phyloP scores from a whole-genome alignment of 352 stramenopile genomes.

The Globisporangium barbulae region DNA sequence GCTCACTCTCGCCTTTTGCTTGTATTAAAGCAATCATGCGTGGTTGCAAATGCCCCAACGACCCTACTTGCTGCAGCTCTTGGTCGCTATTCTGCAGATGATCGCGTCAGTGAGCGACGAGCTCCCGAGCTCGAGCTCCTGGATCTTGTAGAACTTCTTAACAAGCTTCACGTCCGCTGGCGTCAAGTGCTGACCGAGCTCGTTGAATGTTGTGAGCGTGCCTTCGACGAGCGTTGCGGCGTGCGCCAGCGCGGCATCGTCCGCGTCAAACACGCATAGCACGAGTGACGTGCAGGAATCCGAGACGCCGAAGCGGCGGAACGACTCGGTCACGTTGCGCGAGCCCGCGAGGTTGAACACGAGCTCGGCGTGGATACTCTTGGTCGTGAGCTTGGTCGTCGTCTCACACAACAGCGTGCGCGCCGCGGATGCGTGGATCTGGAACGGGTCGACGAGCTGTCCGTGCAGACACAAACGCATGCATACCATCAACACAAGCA shows the following conservation, averaged over 20 bases:
- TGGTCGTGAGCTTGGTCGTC: constrained; percentile 55
- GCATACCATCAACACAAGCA: not conserved
- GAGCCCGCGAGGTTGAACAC: constrained; percentile 86
- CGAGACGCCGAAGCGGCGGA: constrained; percentile 71
- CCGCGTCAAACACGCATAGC: constrained; percentile 74
- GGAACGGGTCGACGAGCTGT: constrained; percentile 73
- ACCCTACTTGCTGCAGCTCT: constrained; percentile 79
- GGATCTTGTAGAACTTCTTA: constrained; percentile 86
- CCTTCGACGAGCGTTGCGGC: constrained; percentile 51
- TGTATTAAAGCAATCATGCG: constrained; percentile 12
- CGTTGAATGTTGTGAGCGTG: constrained; percentile 32
- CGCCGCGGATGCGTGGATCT: constrained; percentile 68
- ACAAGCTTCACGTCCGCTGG: constrained; percentile 49
- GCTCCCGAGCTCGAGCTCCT: constrained; percentile 62
- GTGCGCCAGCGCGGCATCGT: constrained; percentile 34
- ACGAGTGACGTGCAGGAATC: constrained; percentile 55
- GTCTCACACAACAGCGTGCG: constrained; percentile 69
- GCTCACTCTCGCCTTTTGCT: not conserved
- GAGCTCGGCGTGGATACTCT: constrained; percentile 76
- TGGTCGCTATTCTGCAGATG: constrained; percentile 82
- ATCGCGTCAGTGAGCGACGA: constrained; percentile 70
- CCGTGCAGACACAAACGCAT: not conserved
- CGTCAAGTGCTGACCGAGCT: constrained; percentile 51
- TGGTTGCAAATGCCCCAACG: not conserved
- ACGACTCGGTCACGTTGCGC: constrained; percentile 81